These are phyloP conservation scores for Lobosporangium transversale DNA, from an alignment of 192 early-diverging fungal genomes.

Conservation along the genomic window DNA sequence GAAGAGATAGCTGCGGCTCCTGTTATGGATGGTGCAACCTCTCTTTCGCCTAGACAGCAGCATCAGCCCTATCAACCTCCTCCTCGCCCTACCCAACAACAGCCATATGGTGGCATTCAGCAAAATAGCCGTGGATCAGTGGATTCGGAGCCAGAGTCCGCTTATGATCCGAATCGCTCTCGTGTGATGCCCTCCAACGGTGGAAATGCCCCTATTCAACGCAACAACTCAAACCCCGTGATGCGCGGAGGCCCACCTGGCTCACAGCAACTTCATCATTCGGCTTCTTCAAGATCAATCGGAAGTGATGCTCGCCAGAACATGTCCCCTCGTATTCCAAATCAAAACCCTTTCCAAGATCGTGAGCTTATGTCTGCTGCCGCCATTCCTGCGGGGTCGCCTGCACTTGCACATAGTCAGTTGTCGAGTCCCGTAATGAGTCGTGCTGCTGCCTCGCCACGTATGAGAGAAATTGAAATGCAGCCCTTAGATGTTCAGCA, in stretches of 20 bases:
- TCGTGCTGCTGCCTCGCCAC: conserved; percentile 5
- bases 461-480: conserved; percentile 46
- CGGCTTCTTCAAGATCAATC: conserved; percentile 15
- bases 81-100: conserved; percentile 19
- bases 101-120: conserved; percentile 19
- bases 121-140: conserved; percentile 29
- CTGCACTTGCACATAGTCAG: conserved; percentile 6
- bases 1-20: conserved; percentile 10
- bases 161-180: conserved; percentile 26
- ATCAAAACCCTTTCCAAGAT: conserved; percentile 45
- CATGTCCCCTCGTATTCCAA: conserved; percentile 1
- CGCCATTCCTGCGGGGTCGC: conserved; percentile 8
- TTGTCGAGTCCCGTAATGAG: conserved; percentile 3
- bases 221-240: conserved; percentile 38
- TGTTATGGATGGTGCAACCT: not conserved
- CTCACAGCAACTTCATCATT: conserved; percentile 1
- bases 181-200: conserved; percentile 14
- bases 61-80: conserved; percentile 29
- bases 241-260: conserved; percentile 19
- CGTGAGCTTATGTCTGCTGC: conserved; percentile 29
- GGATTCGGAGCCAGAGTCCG: conserved; percentile 38
- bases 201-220: conserved; percentile 14
- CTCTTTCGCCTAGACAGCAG: conserved; percentile 32
- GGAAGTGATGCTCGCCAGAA: conserved; percentile 9
- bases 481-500: conserved; percentile 51